Percentiles rank a stretch among this genome's conserved stretches.
Conservation (phyloP, 306 rosid genomes). For the Begonia fuchsioides region DNA sequence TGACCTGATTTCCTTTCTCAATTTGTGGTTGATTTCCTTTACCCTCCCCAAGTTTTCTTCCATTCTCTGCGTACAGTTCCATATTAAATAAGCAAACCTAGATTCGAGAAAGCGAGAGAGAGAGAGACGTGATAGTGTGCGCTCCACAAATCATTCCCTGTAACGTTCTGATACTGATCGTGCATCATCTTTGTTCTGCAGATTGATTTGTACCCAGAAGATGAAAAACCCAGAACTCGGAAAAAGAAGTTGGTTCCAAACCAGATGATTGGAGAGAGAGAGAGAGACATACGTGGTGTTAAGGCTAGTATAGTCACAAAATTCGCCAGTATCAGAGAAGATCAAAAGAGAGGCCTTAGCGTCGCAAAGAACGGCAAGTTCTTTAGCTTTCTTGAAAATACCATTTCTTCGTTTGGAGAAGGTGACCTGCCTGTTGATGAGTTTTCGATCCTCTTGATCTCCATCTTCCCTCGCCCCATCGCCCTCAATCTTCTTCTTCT, state of each 20-base stretch:
- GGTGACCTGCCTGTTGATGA: slow-evolving; percentile 80
- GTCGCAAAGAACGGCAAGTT: slow-evolving; percentile 80
- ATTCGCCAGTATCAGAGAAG: slow-evolving; percentile 44
- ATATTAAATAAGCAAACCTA: too few relatives aligned
- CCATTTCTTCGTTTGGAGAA: slow-evolving; percentile 76
- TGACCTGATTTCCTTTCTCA: slow-evolving; percentile 66
- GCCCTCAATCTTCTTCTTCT: neutral
- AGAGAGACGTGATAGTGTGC: slow-evolving; percentile 50
- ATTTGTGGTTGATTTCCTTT: slow-evolving; percentile 45
- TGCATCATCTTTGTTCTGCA: slow-evolving; percentile 41
- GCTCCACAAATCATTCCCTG: slow-evolving; percentile 51
- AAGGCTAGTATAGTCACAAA: slow-evolving; percentile 56
- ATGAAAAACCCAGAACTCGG: too few relatives aligned
- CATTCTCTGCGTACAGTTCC: slow-evolving; percentile 34
- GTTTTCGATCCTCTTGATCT: slow-evolving; percentile 68
- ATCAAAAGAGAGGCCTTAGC: slow-evolving; percentile 77
- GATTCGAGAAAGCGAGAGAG: too few relatives aligned
- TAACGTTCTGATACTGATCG: slow-evolving; percentile 51
- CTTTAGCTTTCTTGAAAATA: slow-evolving; percentile 79
- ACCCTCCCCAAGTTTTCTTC: slow-evolving; percentile 36
- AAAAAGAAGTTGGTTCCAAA: neutral
- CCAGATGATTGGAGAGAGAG: neutral
- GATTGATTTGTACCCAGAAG: neutral
- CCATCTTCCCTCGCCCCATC: slow-evolving; percentile 76
- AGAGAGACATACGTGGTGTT: slow-evolving; percentile 24